Base-by-base conservation (phyloP, 495 filamentous ascomycete species). In the Podospora bellae-mahoneyi region DNA sequence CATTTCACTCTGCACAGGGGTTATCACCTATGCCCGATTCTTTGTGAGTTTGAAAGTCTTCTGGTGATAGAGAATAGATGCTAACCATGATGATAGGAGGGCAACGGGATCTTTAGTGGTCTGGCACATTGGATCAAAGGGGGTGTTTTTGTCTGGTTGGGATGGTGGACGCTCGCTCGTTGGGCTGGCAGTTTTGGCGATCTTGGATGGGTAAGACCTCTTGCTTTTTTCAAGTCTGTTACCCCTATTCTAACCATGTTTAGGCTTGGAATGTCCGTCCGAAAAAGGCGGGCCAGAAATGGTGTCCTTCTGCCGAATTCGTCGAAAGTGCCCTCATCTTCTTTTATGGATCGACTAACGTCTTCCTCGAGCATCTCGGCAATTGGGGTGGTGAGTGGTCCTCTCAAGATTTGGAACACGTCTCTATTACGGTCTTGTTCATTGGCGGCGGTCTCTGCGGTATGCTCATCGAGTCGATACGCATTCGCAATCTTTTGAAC, bases 101-200 rank as follows among this genome's bases (percentile, higher is more conserved):
- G 75, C 32, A 5, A 39, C 13, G 58, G 34, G 1, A 70, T 77
- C 13, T 77, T 97, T 84, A 94, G 90, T 72, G 92, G 93, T 5
- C 82, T 97, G 48, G 94, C 95, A 39, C 95, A 98, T 78, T 96
- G 91, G 78, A 91, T 97, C 76, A 99, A 98, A 75, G 95, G 94
- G 64, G 92, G 92, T n/a, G 91, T 98, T 66, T 99, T 99, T 80
- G 92, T 97, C 78, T 92, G 92, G 90, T 93, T 97, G 68, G 95
- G 95, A 19, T 75, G 97, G 15, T 78, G 98, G 30, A 95, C 92
- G 0, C 85, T 99, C 20, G 92, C 92, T 18, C 91, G 95, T 20
- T 97, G 91, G 88, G 86, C 93, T 71, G 95, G 95, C 19, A 89
- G 90, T 79, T 99, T 95, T 79, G 88, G 91, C 57, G 92, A 96